Evolutionary conservation across 495 filamentous ascomycete genomes (phyloP), one percentile per base, ranked within the genome.

Genomic region (Penicillium cataractarum): DNA sequence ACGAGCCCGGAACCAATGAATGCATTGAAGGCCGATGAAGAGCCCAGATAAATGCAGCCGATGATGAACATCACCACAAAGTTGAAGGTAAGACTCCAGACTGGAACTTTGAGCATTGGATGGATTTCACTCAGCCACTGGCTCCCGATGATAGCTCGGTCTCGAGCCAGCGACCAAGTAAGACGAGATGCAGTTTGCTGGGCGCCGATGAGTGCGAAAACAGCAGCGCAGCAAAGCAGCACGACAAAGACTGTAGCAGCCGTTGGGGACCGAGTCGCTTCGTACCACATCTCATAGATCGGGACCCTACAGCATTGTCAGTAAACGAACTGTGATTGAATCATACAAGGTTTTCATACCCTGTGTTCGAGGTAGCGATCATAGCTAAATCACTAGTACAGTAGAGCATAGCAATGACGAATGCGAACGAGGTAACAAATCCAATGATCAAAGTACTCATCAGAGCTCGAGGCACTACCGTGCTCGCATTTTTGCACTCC

Each of bases 91-190:
- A 74, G 67, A 22, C 62, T 62, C 66, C 39, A 68, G 15, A 65
- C 61, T n/a, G 57, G 57, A 3, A 65, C 62, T 21, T 62, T 60
- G 19, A 71, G 61, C 2, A 42, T 27, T 12, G 60, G 56, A 42
- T 71, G 59, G 12, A 67, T 62, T 55, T 46, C 39, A 17, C 61
- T 64, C 26, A 72, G 57, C 49, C 63, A 57, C 10, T 64, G 39
- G 9, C 65, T 67, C 2, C 59, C 63, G 9, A 73, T 39, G 21
- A 70, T 60, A 7, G 65, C 72, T 46, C 66, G 56, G 52, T 79
- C 77, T 60, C 75, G 63, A 44, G 73, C 76, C 50, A 80, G 76
- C 10, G 72, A 67, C 77, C 77, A 80, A 3, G 72, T 74, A 33
- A 80, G 66, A 21, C 76, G 70, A 10, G 77, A 79, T 4, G 72